Evolutionary conservation across 2,329 filamentous ascomycete genomes (phyloP).

Genomic region (Cryphonectria nitschkei): DNA sequence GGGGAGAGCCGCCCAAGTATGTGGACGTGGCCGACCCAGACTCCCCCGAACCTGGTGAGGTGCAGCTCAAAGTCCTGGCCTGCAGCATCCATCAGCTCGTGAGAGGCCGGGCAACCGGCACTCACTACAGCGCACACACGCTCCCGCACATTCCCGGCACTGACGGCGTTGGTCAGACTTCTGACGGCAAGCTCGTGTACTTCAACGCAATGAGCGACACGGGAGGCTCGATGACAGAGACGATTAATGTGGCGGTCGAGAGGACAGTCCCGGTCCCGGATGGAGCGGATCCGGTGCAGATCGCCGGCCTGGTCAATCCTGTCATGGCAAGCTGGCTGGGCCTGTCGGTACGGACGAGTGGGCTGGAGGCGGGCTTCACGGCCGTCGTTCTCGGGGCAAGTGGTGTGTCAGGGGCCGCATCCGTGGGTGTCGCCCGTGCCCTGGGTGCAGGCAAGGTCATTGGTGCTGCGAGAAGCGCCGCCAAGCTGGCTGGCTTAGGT

Average conservation of each 20-base stretch:
- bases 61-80: conserved; percentile 57
- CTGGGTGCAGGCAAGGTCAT: conserved; percentile 55
- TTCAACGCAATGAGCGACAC: conserved; percentile 25
- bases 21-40: neutral
- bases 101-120: conserved; percentile 54
- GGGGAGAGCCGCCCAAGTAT: conserved; percentile 16
- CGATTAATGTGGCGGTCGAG: conserved; percentile 50
- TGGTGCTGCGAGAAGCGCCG: conserved; percentile 54
- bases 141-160: conserved; percentile 47
- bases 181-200: conserved; percentile 11
- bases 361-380: conserved; percentile 47
- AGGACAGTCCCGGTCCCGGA: conserved; percentile 41
- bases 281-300: conserved; percentile 48
- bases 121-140: conserved; percentile 54
- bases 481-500: conserved; percentile 44
- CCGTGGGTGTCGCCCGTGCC: conserved; percentile 49
- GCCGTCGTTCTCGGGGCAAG: conserved; percentile 58
- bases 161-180: conserved; percentile 19
- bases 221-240: conserved; percentile 39
- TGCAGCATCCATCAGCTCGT: conserved; percentile 58
- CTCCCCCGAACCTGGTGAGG: conserved; percentile 21
- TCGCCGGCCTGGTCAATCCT: conserved; percentile 57
- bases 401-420: conserved; percentile 53
- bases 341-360: conserved; percentile 46
- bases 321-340: conserved; percentile 63